These are phyloP conservation scores for Sextonia rubra DNA, from an alignment of 164 flowering plant genomes.

Conservation along the genomic window DNA sequence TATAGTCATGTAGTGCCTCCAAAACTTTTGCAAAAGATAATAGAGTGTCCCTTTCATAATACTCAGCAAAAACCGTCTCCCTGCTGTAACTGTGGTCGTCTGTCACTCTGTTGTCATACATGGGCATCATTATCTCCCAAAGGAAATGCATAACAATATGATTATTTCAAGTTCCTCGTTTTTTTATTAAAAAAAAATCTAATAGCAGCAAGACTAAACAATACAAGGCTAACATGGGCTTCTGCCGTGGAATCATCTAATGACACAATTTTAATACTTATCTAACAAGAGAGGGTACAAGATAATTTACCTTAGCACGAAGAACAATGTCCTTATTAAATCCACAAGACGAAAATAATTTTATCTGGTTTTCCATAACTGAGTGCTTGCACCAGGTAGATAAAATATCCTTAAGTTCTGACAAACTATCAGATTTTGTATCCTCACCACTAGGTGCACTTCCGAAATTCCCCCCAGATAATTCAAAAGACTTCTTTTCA, in stretches of 20 bases:
- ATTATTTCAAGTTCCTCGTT: no score
- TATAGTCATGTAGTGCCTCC: no score
- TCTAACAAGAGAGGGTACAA: neutral
- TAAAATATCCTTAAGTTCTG: constrained; percentile 35
- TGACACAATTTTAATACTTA: neutral
- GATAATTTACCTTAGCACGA: constrained; percentile 55
- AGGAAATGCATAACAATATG: no score
- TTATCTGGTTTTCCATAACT: constrained; percentile 45
- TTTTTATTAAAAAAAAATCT: no score
- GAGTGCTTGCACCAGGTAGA: constrained; percentile 49
- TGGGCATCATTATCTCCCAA: no score
- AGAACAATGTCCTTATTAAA: constrained; percentile 33
- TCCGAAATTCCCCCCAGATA: constrained; percentile 23
- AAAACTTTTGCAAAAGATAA: no score
- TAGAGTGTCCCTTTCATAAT: no score
- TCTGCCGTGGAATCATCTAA: neutral
- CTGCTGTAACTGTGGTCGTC: no score
- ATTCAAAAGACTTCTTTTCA: constrained; percentile 24
- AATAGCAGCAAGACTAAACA: neutral
- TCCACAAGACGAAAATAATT: constrained; percentile 45
- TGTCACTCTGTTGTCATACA: no score
- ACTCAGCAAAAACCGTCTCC: no score
- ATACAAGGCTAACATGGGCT: neutral
- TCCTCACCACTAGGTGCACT: constrained; percentile 21
- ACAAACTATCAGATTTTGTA: constrained; percentile 17